A percentile compares a stretch with the other conserved stretches of the same genome.
These are phyloP conservation scores for Candida sp. DNA, from an alignment of 1,139 yeast genomes.

Conservation along the genomic window DNA sequence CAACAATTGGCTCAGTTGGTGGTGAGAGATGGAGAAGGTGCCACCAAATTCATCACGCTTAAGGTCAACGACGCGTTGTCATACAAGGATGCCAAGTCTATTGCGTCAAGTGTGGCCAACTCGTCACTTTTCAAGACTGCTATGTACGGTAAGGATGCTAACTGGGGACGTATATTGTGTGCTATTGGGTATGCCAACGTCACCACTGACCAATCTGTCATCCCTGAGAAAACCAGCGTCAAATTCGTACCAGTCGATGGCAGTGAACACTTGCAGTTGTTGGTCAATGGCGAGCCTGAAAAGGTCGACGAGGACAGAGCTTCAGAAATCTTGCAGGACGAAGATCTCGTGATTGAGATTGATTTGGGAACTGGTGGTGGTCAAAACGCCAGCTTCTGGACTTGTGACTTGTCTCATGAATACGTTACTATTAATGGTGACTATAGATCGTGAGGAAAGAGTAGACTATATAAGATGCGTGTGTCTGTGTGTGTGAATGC, in stretches of 20 bases:
- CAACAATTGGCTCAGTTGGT: constrained; percentile 88
- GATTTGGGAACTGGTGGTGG: constrained; percentile 85
- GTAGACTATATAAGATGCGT: neutral
- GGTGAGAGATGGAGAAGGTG: constrained; percentile 98
- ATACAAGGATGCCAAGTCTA: constrained; percentile 78
- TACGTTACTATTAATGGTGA: constrained; percentile 95
- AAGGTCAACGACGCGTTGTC: constrained; percentile 75
- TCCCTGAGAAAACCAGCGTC: constrained; percentile 73
- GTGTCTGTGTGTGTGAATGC: neutral
- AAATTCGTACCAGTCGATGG: constrained; percentile 89
- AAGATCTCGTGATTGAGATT: constrained; percentile 77
- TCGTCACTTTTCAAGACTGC: constrained; percentile 95
- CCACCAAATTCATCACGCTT: constrained; percentile 94
- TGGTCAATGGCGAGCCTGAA: constrained; percentile 94
- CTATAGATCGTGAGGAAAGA: constrained; percentile 56
- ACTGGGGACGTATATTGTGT: constrained; percentile 98
- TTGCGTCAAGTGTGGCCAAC: constrained; percentile 86
- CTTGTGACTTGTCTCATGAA: constrained; percentile 94
- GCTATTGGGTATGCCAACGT: constrained; percentile 95
- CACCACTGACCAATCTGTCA: constrained; percentile 52
- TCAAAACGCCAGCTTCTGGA: constrained; percentile 80
- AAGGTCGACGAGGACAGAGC: constrained; percentile 89
- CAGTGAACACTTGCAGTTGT: constrained; percentile 62
- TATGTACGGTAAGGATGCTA: constrained; percentile 95
- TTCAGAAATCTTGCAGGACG: constrained; percentile 70